phyloP scores from a whole-genome alignment of 768 basidiomycete species.

The Favolaschia claudopus region DNA sequence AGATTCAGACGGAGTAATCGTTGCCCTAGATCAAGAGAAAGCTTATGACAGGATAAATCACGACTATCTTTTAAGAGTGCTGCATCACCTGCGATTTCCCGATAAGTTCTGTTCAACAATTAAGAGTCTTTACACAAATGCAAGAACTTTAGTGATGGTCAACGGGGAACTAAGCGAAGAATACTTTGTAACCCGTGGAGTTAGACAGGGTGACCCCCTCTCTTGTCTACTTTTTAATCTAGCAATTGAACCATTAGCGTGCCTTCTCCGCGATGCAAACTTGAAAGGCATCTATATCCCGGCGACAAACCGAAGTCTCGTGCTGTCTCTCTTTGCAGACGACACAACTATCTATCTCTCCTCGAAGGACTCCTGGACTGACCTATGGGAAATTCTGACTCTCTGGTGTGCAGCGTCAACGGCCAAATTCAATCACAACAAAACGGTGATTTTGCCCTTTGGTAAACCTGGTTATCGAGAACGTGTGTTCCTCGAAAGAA shows the following conservation, averaged over 20 bases:
- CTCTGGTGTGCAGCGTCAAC: neutral
- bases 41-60: constrained; percentile 16
- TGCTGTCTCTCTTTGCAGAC: constrained; percentile 47
- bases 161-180: constrained; percentile 21
- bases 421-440: constrained; percentile 42
- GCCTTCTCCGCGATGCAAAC: constrained; percentile 34
- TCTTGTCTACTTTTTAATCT: constrained; percentile 48
- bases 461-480: neutral
- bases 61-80: constrained; percentile 11
- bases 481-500: neutral
- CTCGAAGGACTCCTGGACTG: constrained; percentile 32
- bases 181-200: constrained; percentile 19
- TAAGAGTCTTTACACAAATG: constrained; percentile 24
- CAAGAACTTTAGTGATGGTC: constrained; percentile 4
- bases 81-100: constrained; percentile 9
- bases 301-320: constrained; percentile 27
- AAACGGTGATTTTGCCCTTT: neutral
- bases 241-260: constrained; percentile 48
- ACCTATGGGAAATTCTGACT: constrained; percentile 34
- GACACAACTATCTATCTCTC: constrained; percentile 47
- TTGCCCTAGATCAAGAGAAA: constrained; percentile 25
- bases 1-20: constrained; percentile 6
- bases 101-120: constrained; percentile 21
- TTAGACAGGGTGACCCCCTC: constrained; percentile 44
- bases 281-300: constrained; percentile 34